These are phyloP conservation scores for Eutypa lata DNA, from an alignment of 2,329 filamentous ascomycete genomes.

Conservation along the genomic window DNA sequence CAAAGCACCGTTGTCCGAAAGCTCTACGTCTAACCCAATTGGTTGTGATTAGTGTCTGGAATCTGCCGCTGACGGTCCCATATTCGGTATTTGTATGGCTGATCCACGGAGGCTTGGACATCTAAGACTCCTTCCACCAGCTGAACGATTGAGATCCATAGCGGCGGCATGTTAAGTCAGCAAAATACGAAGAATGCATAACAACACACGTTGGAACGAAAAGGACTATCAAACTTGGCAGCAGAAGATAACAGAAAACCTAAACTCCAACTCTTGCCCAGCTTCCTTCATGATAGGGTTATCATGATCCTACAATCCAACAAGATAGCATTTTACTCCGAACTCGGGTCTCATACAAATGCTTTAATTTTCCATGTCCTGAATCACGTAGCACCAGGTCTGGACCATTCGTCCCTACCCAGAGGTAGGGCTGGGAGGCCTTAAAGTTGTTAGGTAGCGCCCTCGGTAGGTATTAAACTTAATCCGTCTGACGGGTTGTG, in stretches of 20 bases:
- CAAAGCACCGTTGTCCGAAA: neutral
- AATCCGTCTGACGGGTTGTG: too few relatives aligned
- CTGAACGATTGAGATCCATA: neutral
- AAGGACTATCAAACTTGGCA: too few relatives aligned
- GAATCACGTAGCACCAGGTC: neutral
- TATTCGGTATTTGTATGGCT: neutral
- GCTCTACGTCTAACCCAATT: neutral
- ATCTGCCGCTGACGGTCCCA: neutral
- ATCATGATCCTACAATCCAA: neutral
- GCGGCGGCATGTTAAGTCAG: neutral
- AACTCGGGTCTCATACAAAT: neutral
- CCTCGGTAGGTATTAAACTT: too few relatives aligned
- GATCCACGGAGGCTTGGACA: neutral
- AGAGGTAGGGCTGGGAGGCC: too few relatives aligned
- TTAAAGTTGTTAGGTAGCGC: too few relatives aligned
- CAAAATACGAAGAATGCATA: neutral
- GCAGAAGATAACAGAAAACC: too few relatives aligned
- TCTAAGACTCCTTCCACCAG: neutral
- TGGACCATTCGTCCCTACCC: neutral
- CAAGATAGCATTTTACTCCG: neutral
- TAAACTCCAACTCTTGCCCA: too few relatives aligned
- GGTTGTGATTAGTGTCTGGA: neutral
- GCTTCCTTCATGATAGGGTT: neutral
- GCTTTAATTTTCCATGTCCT: neutral
- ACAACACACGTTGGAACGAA: neutral